phyloP scores from a whole-genome alignment of 2,329 filamentous ascomycete species.

The Trichoderma atrobrunneum region DNA sequence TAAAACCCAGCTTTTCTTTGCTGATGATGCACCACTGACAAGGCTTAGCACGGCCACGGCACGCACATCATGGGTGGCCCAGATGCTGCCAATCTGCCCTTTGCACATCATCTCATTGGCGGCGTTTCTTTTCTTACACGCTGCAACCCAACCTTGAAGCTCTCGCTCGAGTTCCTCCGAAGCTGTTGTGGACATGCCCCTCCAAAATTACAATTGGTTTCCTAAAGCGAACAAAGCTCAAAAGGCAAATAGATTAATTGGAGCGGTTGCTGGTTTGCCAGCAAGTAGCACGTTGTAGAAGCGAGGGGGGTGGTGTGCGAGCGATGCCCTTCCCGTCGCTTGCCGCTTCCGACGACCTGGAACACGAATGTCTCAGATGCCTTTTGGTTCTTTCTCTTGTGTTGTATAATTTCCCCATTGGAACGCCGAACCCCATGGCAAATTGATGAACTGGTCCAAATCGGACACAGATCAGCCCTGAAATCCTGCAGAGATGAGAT shows the following conservation, averaged over 20 bases:
- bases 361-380: conserved; percentile 11
- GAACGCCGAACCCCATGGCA: conserved; percentile 1
- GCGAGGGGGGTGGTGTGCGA: not conserved
- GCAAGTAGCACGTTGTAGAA: not conserved
- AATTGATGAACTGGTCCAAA: not conserved
- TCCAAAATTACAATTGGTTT: not conserved
- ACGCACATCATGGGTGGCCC: not conserved
- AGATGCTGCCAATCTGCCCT: not conserved
- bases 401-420: not conserved
- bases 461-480: conserved; percentile 1
- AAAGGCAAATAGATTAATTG: not conserved
- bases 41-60: not conserved
- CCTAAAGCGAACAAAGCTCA: not conserved
- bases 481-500: not conserved
- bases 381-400: not conserved
- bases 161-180: not conserved
- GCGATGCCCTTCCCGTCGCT: not conserved
- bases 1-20: not conserved
- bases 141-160: not conserved
- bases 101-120: not conserved
- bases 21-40: not conserved
- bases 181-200: not conserved
- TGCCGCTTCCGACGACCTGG: conserved; percentile 10
- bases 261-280: not conserved
- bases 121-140: not conserved